Conservation (phyloP, 768 basidiomycete species). For the Pleurotus giganteus region DNA sequence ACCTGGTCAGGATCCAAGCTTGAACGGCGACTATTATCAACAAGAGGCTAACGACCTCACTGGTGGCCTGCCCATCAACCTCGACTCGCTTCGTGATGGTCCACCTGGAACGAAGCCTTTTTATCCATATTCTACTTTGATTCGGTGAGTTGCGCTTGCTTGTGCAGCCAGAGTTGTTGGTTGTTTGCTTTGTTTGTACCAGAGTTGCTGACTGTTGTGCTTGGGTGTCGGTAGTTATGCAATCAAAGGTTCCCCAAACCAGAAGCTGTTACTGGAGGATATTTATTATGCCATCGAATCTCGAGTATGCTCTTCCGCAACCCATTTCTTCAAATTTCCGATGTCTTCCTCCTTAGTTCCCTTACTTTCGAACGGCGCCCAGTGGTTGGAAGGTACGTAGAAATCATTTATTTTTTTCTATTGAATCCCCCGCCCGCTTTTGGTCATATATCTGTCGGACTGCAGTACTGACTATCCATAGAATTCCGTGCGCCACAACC, state of each 20-base stretch:
- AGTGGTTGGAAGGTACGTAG: constrained; percentile 87
- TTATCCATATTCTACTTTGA: constrained; percentile 88
- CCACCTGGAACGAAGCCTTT: constrained; percentile 89
- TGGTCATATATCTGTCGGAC: constrained; percentile 25
- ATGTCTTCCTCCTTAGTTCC: constrained; percentile 53
- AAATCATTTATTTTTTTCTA: constrained; percentile 41
- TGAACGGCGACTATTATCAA: constrained; percentile 60
- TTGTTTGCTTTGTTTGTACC: constrained; percentile 10
- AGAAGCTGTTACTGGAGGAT: constrained; percentile 82
- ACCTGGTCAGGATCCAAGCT: constrained; percentile 31
- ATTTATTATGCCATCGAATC: constrained; percentile 93
- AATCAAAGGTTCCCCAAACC: constrained; percentile 88
- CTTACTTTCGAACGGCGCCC: constrained; percentile 84
- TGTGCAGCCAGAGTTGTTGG: constrained; percentile 15
- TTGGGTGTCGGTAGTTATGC: constrained; percentile 58
- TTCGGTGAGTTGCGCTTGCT: constrained; percentile 56
- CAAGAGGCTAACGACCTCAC: constrained; percentile 70
- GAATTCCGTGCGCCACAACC: constrained; percentile 91
- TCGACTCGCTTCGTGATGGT: constrained; percentile 83
- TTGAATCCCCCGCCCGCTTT: constrained; percentile 18
- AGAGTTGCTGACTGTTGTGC: constrained; percentile 14
- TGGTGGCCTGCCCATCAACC: constrained; percentile 81
- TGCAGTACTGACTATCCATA: constrained; percentile 33
- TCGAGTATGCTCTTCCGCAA: constrained; percentile 50
- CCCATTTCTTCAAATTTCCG: constrained; percentile 11